Evolutionary conservation across 1,139 yeast genomes (phyloP).

Genomic region (Hemisphaericaspora lyxosophila): DNA sequence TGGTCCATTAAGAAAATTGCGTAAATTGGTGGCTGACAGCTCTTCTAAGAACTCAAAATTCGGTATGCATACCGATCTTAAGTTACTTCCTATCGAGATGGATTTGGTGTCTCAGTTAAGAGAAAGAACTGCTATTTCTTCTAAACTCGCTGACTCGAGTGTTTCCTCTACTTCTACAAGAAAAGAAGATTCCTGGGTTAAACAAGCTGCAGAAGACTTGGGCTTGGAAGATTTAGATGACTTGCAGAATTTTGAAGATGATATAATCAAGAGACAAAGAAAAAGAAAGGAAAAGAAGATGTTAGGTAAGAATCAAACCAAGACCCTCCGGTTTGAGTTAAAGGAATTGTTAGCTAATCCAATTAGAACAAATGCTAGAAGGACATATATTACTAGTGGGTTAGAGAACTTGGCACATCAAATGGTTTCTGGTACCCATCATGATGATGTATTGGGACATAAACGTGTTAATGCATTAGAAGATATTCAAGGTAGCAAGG

Average conservation of each 20-base stretch:
- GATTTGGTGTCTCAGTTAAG: conserved; percentile 70
- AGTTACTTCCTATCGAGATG: conserved; percentile 73
- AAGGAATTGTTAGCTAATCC: conserved; percentile 55
- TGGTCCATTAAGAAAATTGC: conserved; percentile 77
- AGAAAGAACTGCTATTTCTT: conserved; percentile 67
- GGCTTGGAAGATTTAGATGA: conserved; percentile 75
- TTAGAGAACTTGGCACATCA: conserved; percentile 80
- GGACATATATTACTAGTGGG: conserved; percentile 85
- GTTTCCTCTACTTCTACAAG: conserved; percentile 57
- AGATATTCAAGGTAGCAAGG: conserved; percentile 46
- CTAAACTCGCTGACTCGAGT: conserved; percentile 71
- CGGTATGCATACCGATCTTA: conserved; percentile 55
- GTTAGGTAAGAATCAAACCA: conserved; percentile 50
- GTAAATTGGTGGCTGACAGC: conserved; percentile 56
- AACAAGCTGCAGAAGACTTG: conserved; percentile 89
- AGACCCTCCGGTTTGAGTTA: conserved; percentile 54
- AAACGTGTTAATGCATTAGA: conserved; percentile 69
- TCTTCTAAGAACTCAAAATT: conserved; percentile 23
- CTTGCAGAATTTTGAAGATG: conserved; percentile 61
- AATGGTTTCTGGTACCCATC: conserved; percentile 70
- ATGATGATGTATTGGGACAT: conserved; percentile 69
- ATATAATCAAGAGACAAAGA: conserved; percentile 61
- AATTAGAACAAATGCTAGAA: conserved; percentile 65
- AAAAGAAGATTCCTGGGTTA: conserved; percentile 79
- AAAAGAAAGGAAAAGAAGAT: conserved; percentile 58